Conservation (phyloP, 2,329 filamentous ascomycete genomes). For the Xylariaceae sp. region DNA sequence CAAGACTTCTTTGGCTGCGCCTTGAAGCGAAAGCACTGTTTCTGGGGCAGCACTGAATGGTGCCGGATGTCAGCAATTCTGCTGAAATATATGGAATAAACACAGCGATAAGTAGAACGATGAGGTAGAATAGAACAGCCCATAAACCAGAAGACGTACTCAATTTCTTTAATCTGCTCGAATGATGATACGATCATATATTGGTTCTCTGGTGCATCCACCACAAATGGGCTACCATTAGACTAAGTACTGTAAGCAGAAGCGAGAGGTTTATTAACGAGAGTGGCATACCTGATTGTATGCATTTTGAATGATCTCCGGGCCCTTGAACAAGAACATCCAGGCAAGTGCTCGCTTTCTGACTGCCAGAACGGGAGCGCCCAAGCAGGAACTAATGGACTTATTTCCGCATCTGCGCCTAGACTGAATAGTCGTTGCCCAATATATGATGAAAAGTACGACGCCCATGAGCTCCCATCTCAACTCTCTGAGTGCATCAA, state of each 20-base stretch:
- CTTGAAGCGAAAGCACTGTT: neutral
- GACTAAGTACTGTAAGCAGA: too few species aligned
- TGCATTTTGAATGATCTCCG: neutral
- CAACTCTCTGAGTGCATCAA: too few species aligned
- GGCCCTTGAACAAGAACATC: neutral
- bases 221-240: neutral
- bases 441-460: too few species aligned
- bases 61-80: too few species aligned
- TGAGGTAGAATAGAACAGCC: neutral
- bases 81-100: too few species aligned
- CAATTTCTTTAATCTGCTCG: neutral
- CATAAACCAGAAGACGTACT: neutral
- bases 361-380: neutral
- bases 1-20: neutral
- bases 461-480: too few species aligned
- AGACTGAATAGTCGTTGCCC: too few species aligned
- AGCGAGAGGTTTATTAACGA: neutral
- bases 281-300: neutral
- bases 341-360: neutral
- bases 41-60: neutral
- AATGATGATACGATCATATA: neutral
- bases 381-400: neutral
- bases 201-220: neutral
- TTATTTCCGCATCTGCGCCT: too few species aligned
- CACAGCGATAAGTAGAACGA: neutral